Base-by-base conservation (phyloP, 2,329 filamentous ascomycete species). In the Aspergillus melleus region DNA sequence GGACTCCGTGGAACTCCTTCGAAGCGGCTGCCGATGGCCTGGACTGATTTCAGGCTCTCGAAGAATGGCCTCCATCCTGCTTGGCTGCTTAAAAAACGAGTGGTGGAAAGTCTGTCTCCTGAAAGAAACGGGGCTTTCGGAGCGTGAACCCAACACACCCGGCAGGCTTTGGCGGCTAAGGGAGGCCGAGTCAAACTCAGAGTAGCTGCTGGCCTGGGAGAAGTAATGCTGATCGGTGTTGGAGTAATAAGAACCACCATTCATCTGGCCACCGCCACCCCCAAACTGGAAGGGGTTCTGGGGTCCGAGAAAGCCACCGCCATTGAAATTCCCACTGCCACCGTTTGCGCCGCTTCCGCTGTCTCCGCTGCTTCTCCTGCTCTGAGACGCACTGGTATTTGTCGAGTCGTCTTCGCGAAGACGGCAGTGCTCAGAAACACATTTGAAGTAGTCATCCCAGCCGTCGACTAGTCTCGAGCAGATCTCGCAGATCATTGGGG, bases 381-480 rank as follows among this genome's bases (percentile, higher is more conserved):
- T 61, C 44, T 46, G 50, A n/a, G 29, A 60, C 4, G 29, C 49
- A 19, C 54, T 63, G 20, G 51, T 57, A 6, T 36, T 52, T 16
- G 56, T 29, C n/a, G 59, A 56, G 12, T 29, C 22, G 22, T 36
- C 51, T 29, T 42, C 46, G 9, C 36, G 26, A 11, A 65, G 22
- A 22, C 55, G 59, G 29, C 64, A 65, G 44, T 66, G 64, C 16
- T 46, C 42, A 6, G 52, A 53, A 12, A 64, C 20, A 49, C 64
- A 66, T 12, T 58, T 49, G 30, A 66, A 61, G 44, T 58, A 65
- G 11, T 53, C 54, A 1, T 59, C 55, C 63, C 63, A 65, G 36
- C 39, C 52, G 6, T 14, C 19, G 8, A 66, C 63, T 0, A 19
- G 8, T 11, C 24, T 51, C 2, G 1, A 4, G 19, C 64, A 66